phyloP scores from a whole-genome alignment of 2,329 filamentous ascomycete species.

The Akanthomyces muscarius region DNA sequence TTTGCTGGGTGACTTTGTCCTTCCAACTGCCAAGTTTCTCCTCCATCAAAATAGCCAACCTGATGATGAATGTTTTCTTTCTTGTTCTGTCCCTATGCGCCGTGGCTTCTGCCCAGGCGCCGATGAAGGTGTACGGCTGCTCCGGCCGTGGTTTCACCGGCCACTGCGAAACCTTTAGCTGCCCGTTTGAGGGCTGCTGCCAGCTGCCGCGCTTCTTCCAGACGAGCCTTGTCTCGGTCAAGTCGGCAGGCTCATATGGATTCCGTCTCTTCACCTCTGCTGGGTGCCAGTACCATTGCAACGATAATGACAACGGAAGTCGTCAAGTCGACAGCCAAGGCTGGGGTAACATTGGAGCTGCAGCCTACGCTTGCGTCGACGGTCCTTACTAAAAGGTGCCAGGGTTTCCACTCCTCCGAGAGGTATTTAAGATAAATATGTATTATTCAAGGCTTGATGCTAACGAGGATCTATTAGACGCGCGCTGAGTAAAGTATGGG shows the following conservation, averaged over 20 bases:
- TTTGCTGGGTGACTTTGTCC: neutral
- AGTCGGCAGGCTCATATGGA: constrained; percentile 7
- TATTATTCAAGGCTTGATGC: too few species aligned
- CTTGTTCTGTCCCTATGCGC: constrained; percentile 9
- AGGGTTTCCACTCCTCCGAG: too few species aligned
- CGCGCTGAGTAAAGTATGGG: too few species aligned
- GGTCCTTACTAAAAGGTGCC: constrained; percentile 1
- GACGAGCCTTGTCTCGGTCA: constrained; percentile 13
- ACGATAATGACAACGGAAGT: constrained; percentile 12
- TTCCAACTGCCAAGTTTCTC: neutral
- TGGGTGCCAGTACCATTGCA: constrained; percentile 10
- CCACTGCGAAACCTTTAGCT: constrained; percentile 7
- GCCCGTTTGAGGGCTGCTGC: constrained; percentile 10
- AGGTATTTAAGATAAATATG: too few species aligned
- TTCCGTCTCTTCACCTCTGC: constrained; percentile 9
- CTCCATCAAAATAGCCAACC: neutral
- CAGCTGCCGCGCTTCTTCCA: constrained; percentile 12
- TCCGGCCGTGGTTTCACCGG: constrained; percentile 5
- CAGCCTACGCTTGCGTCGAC: constrained; percentile 12
- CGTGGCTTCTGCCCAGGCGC: neutral
- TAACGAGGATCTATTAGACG: too few species aligned
- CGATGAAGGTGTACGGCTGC: constrained; percentile 4
- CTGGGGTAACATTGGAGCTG: constrained; percentile 13
- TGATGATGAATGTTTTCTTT: neutral
- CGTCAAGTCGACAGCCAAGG: constrained; percentile 7